Percentiles rank a stretch among this genome's conserved stretches.
These are phyloP conservation scores for Solanum commersonii DNA, from an alignment of 257 asterid genomes.

Conservation along the genomic window DNA sequence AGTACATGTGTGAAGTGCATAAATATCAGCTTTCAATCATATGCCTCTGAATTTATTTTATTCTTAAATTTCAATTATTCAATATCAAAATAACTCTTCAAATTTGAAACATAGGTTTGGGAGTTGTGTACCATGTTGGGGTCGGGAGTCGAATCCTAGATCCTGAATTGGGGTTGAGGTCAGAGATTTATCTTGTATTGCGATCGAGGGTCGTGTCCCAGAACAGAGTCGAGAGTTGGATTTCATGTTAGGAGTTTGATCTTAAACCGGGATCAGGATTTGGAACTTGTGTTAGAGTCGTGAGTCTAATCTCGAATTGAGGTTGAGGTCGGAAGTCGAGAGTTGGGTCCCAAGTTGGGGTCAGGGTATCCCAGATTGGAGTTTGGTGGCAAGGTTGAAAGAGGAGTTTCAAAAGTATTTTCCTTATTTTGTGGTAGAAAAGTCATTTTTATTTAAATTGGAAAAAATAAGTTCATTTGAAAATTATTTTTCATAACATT, in stretches of 20 bases:
- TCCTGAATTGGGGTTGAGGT: neutral
- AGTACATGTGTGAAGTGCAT: neutral
- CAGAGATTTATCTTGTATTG: neutral
- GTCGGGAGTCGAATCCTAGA: neutral
- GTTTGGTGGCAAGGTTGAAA: neutral
- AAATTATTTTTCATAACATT: neutral
- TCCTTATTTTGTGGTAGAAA: neutral
- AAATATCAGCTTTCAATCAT: neutral
- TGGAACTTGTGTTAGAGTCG: neutral
- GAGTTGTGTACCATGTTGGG: neutral
- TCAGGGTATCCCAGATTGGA: neutral
- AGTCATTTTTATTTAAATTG: neutral
- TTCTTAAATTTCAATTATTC: neutral
- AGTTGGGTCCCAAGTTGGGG: neutral
- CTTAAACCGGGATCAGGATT: neutral
- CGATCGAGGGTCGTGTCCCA: neutral
- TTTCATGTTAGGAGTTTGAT: neutral
- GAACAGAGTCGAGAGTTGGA: neutral
- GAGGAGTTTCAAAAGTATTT: neutral
- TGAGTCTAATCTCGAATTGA: neutral
- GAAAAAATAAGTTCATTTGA: neutral
- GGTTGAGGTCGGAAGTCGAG: neutral
- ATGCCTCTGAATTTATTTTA: neutral
- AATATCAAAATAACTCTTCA: neutral
- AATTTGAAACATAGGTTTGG: neutral